Conservation (phyloP, 345 rosid genomes). For the Kernera saxatilis region DNA sequence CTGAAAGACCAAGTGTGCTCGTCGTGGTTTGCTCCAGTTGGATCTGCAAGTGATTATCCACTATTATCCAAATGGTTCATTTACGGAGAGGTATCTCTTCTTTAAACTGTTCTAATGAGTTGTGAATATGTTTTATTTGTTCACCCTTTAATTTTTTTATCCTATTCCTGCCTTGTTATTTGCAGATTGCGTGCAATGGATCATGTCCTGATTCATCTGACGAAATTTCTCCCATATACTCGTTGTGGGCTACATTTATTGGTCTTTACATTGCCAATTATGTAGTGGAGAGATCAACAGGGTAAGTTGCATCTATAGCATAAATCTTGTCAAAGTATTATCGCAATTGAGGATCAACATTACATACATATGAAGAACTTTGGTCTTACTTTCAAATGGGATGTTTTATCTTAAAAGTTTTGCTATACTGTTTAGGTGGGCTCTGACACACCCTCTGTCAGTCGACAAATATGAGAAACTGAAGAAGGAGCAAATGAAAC, state of each 20-base stretch:
- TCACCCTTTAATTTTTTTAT: neutral
- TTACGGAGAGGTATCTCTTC: constrained; percentile 76
- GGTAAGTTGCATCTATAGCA: constrained; percentile 49
- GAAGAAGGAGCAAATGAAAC: constrained; percentile 86
- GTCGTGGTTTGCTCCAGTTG: constrained; percentile 99
- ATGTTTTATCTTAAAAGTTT: neutral
- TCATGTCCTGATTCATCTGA: constrained; percentile 69
- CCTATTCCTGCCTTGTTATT: constrained; percentile 3
- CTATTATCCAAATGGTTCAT: constrained; percentile 96
- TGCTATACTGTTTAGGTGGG: constrained; percentile 62
- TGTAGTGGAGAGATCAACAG: constrained; percentile 97
- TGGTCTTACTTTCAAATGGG: neutral
- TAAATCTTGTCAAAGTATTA: neutral
- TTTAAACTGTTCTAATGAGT: neutral
- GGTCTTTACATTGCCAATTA: constrained; percentile 98
- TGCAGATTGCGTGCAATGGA: constrained; percentile 60
- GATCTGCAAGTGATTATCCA: constrained; percentile 98
- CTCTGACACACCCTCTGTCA: constrained; percentile 83
- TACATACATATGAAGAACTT: neutral
- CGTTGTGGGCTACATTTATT: constrained; percentile 97
- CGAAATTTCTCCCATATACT: constrained; percentile 97
- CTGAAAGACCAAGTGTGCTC: constrained; percentile 92
- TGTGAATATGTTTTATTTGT: neutral
- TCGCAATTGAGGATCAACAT: neutral
- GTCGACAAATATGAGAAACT: constrained; percentile 70